Evolutionary conservation across 345 rosid species (phyloP).

Genomic region (Dimocarpus longan): DNA sequence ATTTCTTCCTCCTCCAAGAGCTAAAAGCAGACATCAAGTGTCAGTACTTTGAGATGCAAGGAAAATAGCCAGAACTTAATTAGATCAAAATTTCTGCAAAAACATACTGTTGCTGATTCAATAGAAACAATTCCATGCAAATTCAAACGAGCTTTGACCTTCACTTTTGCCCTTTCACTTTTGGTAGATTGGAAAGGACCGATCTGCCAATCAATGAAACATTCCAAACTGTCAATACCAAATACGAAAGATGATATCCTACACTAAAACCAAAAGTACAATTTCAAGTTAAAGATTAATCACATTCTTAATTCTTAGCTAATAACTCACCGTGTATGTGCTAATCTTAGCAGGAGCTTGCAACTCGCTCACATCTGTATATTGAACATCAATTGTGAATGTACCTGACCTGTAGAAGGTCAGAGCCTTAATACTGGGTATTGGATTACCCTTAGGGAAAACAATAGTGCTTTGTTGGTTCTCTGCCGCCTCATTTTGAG

Average conservation of each 20-base stretch:
- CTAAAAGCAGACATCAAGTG: conserved; percentile 37
- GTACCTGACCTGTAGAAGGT: conserved; percentile 80
- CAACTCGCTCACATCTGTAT: conserved; percentile 60
- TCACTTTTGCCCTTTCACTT: conserved; percentile 78
- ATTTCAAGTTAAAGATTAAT: not conserved
- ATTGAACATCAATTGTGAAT: conserved; percentile 78
- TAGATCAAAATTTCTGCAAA: not conserved
- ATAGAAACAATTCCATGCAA: conserved; percentile 82
- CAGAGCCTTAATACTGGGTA: conserved; percentile 86
- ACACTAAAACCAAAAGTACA: not conserved
- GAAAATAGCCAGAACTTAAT: not conserved
- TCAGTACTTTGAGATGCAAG: not conserved
- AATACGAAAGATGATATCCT: not conserved
- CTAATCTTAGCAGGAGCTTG: conserved; percentile 80
- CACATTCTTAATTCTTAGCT: not conserved
- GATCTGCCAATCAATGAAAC: conserved; percentile 50
- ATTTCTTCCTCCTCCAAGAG: conserved; percentile 94
- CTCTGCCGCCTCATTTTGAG: conserved; percentile 62
- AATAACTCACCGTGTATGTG: conserved; percentile 61
- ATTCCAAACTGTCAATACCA: conserved; percentile 11
- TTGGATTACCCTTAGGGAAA: conserved; percentile 82
- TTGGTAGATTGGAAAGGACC: conserved; percentile 87
- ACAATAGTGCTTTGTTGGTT: conserved; percentile 77
- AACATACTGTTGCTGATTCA: conserved; percentile 85
- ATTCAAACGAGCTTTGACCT: conserved; percentile 84